phyloP scores from a whole-genome alignment of 345 rosid species.

The Salix dunnii region DNA sequence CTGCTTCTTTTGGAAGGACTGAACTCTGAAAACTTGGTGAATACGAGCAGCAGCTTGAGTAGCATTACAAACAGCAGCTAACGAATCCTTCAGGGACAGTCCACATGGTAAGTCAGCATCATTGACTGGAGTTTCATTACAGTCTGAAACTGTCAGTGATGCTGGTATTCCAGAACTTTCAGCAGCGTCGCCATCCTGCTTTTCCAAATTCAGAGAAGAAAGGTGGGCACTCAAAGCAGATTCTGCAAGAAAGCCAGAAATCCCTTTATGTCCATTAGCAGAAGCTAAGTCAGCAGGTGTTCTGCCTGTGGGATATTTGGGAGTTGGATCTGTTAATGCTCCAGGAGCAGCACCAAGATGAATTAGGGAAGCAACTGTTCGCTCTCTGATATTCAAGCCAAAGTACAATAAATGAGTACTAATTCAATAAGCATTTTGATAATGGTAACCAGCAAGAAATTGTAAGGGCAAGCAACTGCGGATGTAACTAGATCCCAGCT shows the following conservation, averaged over 20 bases:
- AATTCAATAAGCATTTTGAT: background rate
- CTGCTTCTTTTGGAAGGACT: conserved; percentile 84
- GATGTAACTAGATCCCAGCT: background rate
- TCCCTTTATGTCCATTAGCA: conserved; percentile 83
- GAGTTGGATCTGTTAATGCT: conserved; percentile 71
- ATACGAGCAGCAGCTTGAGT: conserved; percentile 85
- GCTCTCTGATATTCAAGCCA: conserved; percentile 53
- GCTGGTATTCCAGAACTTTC: conserved; percentile 28
- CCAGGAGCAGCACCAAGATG: conserved; percentile 84
- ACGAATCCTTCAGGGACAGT: conserved; percentile 60
- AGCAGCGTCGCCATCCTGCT: conserved; percentile 24
- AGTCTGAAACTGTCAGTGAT: conserved; percentile 37
- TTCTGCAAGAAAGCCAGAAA: conserved; percentile 90
- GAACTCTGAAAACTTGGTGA: conserved; percentile 81
- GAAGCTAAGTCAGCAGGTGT: conserved; percentile 89
- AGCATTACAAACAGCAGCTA: conserved; percentile 86
- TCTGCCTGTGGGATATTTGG: conserved; percentile 55
- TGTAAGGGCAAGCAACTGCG: background rate
- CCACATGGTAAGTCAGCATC: conserved; percentile 33
- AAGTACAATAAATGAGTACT: background rate
- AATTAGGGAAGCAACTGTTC: conserved; percentile 67
- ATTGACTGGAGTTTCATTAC: conserved; percentile 29
- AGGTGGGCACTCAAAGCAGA: conserved; percentile 58
- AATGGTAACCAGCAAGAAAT: background rate
- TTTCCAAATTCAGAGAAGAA: conserved; percentile 51